Base-by-base conservation (phyloP, 148 eudicot genomes). In the Vaccinium corymbosum region DNA sequence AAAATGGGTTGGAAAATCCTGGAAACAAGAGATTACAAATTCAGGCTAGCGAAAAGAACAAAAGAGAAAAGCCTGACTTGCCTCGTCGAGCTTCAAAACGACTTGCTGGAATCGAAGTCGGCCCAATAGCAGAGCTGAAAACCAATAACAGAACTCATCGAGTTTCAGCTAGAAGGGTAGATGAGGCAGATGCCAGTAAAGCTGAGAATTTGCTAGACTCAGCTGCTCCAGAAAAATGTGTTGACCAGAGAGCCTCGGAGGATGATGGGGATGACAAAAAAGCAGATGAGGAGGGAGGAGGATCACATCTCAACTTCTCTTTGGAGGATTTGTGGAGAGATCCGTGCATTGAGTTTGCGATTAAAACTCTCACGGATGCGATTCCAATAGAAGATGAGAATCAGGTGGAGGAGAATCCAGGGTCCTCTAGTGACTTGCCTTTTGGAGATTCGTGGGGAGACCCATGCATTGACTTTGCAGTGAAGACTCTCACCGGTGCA, bases 341-440 rank as follows among this genome's bases (percentile, higher is more conserved):
- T 84, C 98, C 98, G 11, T 96, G 98, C 88, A 91, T 94, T 61
- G 97, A 93, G 80, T 96, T 96, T 85, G 98, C 98, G 0, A 87
- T 96, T 75, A 94, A 92, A 85, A 96, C 98, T 59, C 94, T 96
- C 51, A 91, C 95, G 0, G 95, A 96, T 8, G 86, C 84, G 13
- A 86, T 90, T 50, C 91, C 91, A 1, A 62, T 89, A 6, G 88
- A 62, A 53, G 89, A 88, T 32, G 83, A 52, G 46, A 80, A 52
- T 0, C 80, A 80, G 50, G 73, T 52, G 2, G 50, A 38, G 3
- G 82, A 81, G 35, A 59, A 53, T 22, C 85, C 81, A 6, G 73
- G 53, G 49, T 74, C 87, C 32, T 66, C 68, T 13, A 29, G 8
- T 1, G 79, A 84, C 7, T 71, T 55, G 78, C 68, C 88, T 79